A percentile compares a stretch with the other conserved stretches of the same genome.
Evolutionary conservation across 1,139 yeast species (phyloP).

Genomic region (Debaryomyces coudertii): DNA sequence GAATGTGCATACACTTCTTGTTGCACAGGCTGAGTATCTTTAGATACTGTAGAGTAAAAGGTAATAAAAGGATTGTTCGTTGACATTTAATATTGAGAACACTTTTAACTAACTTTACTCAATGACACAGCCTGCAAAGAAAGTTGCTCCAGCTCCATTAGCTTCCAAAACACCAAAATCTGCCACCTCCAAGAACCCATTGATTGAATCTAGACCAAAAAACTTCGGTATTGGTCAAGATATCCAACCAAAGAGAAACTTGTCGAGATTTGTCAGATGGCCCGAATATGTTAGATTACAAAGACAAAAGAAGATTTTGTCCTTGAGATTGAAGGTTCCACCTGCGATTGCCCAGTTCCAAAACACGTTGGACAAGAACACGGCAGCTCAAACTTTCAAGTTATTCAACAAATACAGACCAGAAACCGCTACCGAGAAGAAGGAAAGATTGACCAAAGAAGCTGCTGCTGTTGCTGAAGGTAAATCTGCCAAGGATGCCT

Average conservation of each 20-base stretch:
- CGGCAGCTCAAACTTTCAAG: slow-evolving; percentile 95
- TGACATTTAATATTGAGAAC: slow-evolving; percentile 33
- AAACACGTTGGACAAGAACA: slow-evolving; percentile 94
- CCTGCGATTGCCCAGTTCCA: slow-evolving; percentile 98
- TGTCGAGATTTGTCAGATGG: slow-evolving; percentile 93
- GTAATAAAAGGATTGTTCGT: slow-evolving; percentile 31
- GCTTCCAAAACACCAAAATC: slow-evolving; percentile 41
- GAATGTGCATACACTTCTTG: slow-evolving; percentile 43
- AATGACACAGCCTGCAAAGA: slow-evolving; percentile 71
- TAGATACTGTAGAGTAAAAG: slow-evolving; percentile 46
- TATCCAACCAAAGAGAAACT: slow-evolving; percentile 49
- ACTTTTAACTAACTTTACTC: slow-evolving; percentile 50
- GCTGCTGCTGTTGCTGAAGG: slow-evolving; percentile 99
- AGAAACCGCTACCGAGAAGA: slow-evolving; percentile 95
- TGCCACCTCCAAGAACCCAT: slow-evolving; percentile 39
- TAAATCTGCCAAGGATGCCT: slow-evolving; percentile 91
- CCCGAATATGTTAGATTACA: slow-evolving; percentile 89
- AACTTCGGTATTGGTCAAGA: slow-evolving; percentile 48
- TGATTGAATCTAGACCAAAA: slow-evolving; percentile 44
- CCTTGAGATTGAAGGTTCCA: slow-evolving; percentile 96
- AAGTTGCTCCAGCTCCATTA: slow-evolving; percentile 55
- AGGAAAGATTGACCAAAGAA: slow-evolving; percentile 97
- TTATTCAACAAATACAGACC: slow-evolving; percentile 98
- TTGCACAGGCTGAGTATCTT: slow-evolving; percentile 52
- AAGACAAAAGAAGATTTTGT: slow-evolving; percentile 95